Conservation (phyloP, 2,329 filamentous ascomycete species). For the Parasarocladium wereldwijsianum region DNA sequence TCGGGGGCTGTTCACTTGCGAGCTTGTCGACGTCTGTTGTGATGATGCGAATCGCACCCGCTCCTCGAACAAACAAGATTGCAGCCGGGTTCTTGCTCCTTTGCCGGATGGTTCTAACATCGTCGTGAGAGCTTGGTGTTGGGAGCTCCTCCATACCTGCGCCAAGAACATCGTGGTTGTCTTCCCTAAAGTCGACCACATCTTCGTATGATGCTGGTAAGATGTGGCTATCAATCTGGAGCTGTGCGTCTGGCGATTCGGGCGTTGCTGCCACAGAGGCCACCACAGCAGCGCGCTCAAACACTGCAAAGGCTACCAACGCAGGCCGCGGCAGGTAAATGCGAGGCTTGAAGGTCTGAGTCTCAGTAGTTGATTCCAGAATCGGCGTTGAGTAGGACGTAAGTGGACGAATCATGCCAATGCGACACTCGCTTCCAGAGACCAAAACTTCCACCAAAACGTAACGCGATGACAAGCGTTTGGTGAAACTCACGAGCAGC, state of each 20-base stretch:
- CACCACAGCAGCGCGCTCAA: slow-evolving; percentile 64
- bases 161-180: slow-evolving; percentile 48
- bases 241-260: slow-evolving; percentile 61
- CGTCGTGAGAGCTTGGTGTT: slow-evolving; percentile 23
- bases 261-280: slow-evolving; percentile 55
- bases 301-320: slow-evolving; percentile 68
- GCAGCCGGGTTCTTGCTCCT: slow-evolving; percentile 47
- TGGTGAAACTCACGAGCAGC: slow-evolving; percentile 43
- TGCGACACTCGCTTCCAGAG: slow-evolving; percentile 31
- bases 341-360: slow-evolving; percentile 35
- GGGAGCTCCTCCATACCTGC: slow-evolving; percentile 48
- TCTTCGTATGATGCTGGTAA: slow-evolving; percentile 66
- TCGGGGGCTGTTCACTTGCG: slow-evolving; percentile 38
- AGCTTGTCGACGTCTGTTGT: slow-evolving; percentile 46
- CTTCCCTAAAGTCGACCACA: slow-evolving; percentile 61
- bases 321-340: slow-evolving; percentile 67
- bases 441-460: slow-evolving; percentile 60
- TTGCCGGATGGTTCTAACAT: slow-evolving; percentile 32
- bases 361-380: slow-evolving; percentile 19
- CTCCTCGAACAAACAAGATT: slow-evolving; percentile 48
- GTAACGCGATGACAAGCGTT: slow-evolving; percentile 44
- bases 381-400: slow-evolving; percentile 45
- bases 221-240: slow-evolving; percentile 51
- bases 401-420: slow-evolving; percentile 56
- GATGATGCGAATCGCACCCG: slow-evolving; percentile 44